phyloP scores from a whole-genome alignment of 129 eudicot species.

The Smallanthus sonchifolius region DNA sequence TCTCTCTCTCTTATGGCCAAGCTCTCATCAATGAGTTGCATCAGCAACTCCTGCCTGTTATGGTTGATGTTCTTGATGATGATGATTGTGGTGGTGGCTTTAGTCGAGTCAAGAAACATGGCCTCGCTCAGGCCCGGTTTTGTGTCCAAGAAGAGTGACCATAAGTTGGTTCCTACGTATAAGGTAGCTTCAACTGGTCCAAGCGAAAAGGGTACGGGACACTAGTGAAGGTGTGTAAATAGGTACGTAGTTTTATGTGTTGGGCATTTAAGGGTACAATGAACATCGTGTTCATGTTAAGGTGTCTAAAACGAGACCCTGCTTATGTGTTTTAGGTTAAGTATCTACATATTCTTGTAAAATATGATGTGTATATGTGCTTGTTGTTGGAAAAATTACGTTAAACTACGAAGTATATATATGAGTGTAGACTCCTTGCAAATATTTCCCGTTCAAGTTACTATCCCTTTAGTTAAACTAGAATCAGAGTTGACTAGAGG shows the following conservation, averaged over 20 bases:
- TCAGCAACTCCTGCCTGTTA: slow-evolving; percentile 8
- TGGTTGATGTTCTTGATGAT: slow-evolving; percentile 17
- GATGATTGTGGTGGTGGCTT: neutral
- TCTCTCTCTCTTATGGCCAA: slow-evolving; percentile 1
- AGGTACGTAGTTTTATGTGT: slow-evolving; percentile 17
- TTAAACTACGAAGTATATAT: too few relatives aligned
- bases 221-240: slow-evolving; percentile 16
- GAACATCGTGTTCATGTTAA: neutral
- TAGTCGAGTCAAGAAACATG: slow-evolving; percentile 31
- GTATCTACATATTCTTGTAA: neutral
- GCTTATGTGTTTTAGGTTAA: neutral
- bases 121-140: neutral
- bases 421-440: too few relatives aligned
- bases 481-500: too few relatives aligned
- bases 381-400: neutral
- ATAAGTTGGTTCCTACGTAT: slow-evolving; percentile 6
- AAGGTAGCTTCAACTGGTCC: slow-evolving; percentile 35
- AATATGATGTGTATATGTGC: neutral
- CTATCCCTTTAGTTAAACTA: too few relatives aligned
- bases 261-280: neutral
- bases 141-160: slow-evolving; percentile 12
- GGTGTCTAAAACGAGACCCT: neutral
- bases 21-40: slow-evolving; percentile 32
- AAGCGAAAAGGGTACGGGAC: slow-evolving; percentile 34
- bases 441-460: too few relatives aligned